Percentiles rank a stretch among this genome's conserved stretches.
Conservation (phyloP, 371 early-diverging fungal species). For the Ordospora colligata region DNA sequence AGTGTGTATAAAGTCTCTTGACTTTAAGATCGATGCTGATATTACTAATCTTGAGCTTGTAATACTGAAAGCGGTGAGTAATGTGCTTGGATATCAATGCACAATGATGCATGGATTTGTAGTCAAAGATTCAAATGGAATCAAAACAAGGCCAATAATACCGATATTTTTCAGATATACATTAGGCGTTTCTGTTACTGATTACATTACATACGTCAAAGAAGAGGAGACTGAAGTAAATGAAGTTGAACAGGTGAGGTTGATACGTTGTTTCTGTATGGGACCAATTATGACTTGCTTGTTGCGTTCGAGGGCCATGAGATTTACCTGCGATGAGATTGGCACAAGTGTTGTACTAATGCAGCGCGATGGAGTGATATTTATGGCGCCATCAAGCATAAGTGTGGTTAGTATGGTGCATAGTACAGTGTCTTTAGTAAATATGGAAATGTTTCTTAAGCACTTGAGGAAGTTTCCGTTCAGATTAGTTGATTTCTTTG, state of each 20-base stretch:
- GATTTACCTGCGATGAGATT: background rate
- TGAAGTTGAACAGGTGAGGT: background rate
- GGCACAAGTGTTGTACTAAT: background rate
- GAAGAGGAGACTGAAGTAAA: background rate
- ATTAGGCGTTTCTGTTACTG: background rate
- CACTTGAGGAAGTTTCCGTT: background rate
- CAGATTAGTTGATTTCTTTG: background rate
- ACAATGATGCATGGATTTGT: background rate
- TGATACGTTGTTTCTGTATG: background rate
- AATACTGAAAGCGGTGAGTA: background rate
- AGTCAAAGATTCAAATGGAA: background rate
- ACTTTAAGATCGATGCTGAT: background rate
- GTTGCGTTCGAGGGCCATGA: background rate
- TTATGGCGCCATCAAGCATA: background rate
- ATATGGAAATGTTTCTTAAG: background rate
- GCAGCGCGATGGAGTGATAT: background rate
- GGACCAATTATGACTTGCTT: background rate
- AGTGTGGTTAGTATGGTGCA: background rate
- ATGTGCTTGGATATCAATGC: background rate
- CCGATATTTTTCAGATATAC: background rate
- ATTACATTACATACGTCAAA: background rate
- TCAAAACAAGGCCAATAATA: background rate
- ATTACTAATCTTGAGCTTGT: background rate
- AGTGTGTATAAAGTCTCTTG: background rate
- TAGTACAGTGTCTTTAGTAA: background rate